Evolutionary conservation across 495 filamentous ascomycete species (phyloP).

Genomic region (Neurospora africana): DNA sequence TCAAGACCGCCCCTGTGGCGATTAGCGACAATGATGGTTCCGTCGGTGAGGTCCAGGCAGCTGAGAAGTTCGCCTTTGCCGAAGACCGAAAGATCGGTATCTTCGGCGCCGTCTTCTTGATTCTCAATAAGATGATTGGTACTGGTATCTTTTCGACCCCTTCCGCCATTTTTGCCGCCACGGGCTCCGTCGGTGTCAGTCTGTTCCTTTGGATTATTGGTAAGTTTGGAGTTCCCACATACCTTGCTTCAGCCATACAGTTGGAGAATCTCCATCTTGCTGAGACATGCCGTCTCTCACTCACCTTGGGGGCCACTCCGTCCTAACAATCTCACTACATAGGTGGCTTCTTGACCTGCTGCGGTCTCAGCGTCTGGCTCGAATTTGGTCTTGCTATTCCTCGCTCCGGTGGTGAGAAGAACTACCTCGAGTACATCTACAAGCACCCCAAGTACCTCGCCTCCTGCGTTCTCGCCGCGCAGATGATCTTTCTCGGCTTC

Average conservation of each 20-base stretch:
- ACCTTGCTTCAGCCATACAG: neutral
- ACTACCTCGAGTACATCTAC: conserved; percentile 56
- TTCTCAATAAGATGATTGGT: conserved; percentile 47
- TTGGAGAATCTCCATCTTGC: neutral
- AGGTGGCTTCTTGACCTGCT: conserved; percentile 27
- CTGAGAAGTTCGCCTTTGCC: conserved; percentile 35
- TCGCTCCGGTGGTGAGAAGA: conserved; percentile 39
- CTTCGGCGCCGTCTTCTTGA: conserved; percentile 41
- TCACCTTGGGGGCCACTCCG: neutral
- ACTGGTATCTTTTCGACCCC: conserved; percentile 47
- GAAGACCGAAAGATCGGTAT: conserved; percentile 41
- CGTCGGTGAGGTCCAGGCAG: conserved; percentile 16
- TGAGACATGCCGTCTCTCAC: neutral
- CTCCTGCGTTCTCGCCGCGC: conserved; percentile 49
- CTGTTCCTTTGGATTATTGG: conserved; percentile 30
- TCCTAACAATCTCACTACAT: neutral
- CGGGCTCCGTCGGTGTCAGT: conserved; percentile 32
- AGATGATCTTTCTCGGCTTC: conserved; percentile 44
- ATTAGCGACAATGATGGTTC: conserved; percentile 3
- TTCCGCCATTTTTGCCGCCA: conserved; percentile 37
- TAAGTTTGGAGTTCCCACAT: neutral
- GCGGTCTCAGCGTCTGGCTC: conserved; percentile 15
- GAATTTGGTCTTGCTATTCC: conserved; percentile 44
- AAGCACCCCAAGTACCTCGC: conserved; percentile 50
- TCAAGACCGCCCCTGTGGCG: conserved; percentile 1